Conservation (phyloP, 2,329 filamentous ascomycete genomes). For the Trichoderma atroviride region DNA sequence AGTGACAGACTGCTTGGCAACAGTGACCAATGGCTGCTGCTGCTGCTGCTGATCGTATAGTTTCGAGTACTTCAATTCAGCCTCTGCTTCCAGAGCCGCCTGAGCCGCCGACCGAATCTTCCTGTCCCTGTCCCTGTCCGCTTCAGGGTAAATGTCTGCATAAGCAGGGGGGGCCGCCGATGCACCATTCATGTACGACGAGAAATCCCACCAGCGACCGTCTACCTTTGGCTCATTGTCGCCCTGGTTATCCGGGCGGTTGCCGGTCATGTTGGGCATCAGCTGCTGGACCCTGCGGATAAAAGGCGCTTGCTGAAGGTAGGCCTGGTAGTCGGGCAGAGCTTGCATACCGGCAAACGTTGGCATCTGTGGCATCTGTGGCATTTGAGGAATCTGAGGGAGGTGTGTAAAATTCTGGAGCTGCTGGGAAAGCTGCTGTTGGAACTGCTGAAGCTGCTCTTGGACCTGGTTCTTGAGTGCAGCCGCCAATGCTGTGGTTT, state of each 20-base stretch:
- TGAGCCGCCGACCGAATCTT: slow-evolving; percentile 62
- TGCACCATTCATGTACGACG: slow-evolving; percentile 55
- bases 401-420: slow-evolving; percentile 60
- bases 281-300: slow-evolving; percentile 73
- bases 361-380: slow-evolving; percentile 59
- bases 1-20: not conserved
- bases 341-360: slow-evolving; percentile 60
- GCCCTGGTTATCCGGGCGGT: slow-evolving; percentile 52
- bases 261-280: slow-evolving; percentile 63
- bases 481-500: slow-evolving; percentile 64
- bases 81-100: slow-evolving; percentile 61
- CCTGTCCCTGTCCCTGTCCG: slow-evolving; percentile 54
- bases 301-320: slow-evolving; percentile 61
- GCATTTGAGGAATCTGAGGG: slow-evolving; percentile 59
- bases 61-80: slow-evolving; percentile 59
- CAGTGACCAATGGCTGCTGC: slow-evolving; percentile 19
- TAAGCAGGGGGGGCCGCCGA: slow-evolving; percentile 71
- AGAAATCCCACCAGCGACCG: slow-evolving; percentile 68
- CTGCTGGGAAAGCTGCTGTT: slow-evolving; percentile 71
- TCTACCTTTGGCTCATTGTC: slow-evolving; percentile 47
- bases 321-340: slow-evolving; percentile 72
- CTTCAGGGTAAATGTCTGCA: slow-evolving; percentile 72
- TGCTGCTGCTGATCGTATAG: slow-evolving; percentile 53
- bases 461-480: slow-evolving; percentile 74
- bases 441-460: slow-evolving; percentile 74